These are phyloP conservation scores for Paraglomus occultum DNA, from an alignment of 192 early-diverging fungal species.

Conservation along the genomic window DNA sequence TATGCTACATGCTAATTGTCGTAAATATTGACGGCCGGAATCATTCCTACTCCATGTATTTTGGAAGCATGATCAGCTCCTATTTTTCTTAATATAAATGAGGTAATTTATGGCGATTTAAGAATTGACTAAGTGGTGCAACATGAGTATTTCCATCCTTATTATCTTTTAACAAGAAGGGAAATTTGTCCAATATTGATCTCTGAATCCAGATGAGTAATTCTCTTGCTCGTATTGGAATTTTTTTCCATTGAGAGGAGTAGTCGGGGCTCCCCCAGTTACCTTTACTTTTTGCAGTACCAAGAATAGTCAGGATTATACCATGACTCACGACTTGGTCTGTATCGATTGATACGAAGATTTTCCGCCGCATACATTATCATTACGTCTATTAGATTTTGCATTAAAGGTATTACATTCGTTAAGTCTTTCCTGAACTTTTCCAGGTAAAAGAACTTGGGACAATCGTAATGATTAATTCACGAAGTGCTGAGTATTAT, in stretches of 20 bases:
- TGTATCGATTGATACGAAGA: slow-evolving; percentile 6
- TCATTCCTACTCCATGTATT: slow-evolving; percentile 18
- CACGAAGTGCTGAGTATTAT: slow-evolving; percentile 7
- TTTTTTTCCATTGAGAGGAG: slow-evolving; percentile 6
- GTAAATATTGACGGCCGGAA: background rate
- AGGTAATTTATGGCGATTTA: background rate
- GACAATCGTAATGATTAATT: background rate
- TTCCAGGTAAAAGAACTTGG: slow-evolving; percentile 11
- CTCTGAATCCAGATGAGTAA: slow-evolving; percentile 13
- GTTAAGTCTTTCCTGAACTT: no score
- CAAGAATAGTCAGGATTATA: slow-evolving; percentile 19
- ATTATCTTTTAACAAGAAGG: slow-evolving; percentile 1
- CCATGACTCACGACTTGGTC: background rate
- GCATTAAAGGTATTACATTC: slow-evolving; percentile 10
- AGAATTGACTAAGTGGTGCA: background rate
- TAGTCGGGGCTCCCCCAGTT: background rate
- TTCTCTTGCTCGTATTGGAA: slow-evolving; percentile 6
- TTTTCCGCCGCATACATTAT: slow-evolving; percentile 2
- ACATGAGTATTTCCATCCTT: slow-evolving; percentile 1
- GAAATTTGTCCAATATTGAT: slow-evolving; percentile 2
- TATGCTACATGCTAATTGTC: slow-evolving; percentile 9
- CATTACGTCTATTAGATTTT: slow-evolving; percentile 15
- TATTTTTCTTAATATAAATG: slow-evolving; percentile 9
- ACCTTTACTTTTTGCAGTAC: slow-evolving; percentile 12
- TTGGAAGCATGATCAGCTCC: slow-evolving; percentile 6